Base-by-base conservation (phyloP, 352 stramenopile genomes). In the Pythium sukuiense region DNA sequence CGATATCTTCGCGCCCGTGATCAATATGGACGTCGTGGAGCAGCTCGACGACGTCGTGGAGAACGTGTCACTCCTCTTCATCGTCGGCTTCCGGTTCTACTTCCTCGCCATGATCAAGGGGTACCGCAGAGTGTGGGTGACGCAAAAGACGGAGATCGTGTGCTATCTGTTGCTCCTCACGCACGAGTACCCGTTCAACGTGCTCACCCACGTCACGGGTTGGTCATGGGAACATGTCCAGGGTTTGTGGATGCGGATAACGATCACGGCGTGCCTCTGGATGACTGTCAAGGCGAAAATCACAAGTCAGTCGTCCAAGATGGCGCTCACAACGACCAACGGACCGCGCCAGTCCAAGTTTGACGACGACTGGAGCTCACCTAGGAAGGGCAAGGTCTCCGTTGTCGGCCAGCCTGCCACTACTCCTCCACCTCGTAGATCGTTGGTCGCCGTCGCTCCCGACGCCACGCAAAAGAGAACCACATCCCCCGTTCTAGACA, bases 71-170 rank as follows among this genome's bases (percentile, higher is more conserved):
- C 49, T 70, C 3, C 7, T 49, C 29, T 70, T 70, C 57, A 61
- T 70, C 63, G 45, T 70, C 2, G 35, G 35, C 45, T 70, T 70
- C 46, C 63, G 63, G 37, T 65, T 70, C 35, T 61, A 59, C 55
- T 70, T 61, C 29, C 29, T 70, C 6, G 49, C 46, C 6, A 63
- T 65, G 55, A 37, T 29, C 46, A 59, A 60, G 16, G 63, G 55
- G 1, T 55, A 35, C 3, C 12, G 35, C 8, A 29, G 20, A 0
- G 29, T 70, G 26, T 56, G 14, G 39, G 5, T 20, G 20, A 56
- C 63, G 13, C 55, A 61, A 13, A 46, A 52, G 46, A 8, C 7
- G 5, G 63, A 70, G 49, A 59, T 70, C 4, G 14, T 65, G n/a
- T 55, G 45, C 24, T 70, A 70, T 32, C 12, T 65, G 33, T 30